Base-by-base conservation (phyloP, 1,284 basidiomycete genomes). In the Pseudozyma tsukubaensis region DNA sequence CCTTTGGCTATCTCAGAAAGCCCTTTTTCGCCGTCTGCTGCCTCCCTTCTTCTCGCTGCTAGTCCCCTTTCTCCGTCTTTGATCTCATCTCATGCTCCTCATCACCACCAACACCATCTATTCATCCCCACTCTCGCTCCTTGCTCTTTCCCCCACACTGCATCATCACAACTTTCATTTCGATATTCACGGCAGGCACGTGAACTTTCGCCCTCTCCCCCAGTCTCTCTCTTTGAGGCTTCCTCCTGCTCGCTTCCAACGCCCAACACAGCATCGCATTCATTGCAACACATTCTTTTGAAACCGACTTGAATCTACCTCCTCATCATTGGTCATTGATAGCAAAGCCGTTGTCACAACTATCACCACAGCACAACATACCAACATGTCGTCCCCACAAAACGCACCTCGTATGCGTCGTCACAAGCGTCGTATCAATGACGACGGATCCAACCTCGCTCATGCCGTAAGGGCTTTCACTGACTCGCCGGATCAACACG, bases 341-440 rank as follows among this genome's bases (percentile, higher is more conserved):
- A 18, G 11, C 19, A 18, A 24, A 16, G 44, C 2, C 9, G 18
- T 21, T 45, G 19, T 21, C 13, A 6, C 24, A 16, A n/a, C 49
- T 2, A 19, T 35, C 19, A 19, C 14, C 10, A 52, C 44, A 9
- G 13, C 13, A n/a, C 18, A 16, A 29, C 29, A 18, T 14, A 18
- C 14, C 51, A 62, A 35, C 55, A 69, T 65, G 61, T 65, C 62
- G 6, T 21, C 43, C 0, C 50, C 37, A 29, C 62, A 65, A 39
- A 71, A 71, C 50, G 44, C 61, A 39, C 70, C 62, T 36, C 66
- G 66, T 8, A 66, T 76, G 72, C 52, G 64, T 35, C 76, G 76
- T 61, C 76, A 78, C 60, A 74, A 69, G 61, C 72, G 72, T 56
- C 72, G 72, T 54, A 60, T 74, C 72, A 62, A 61, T 39, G 69